These are phyloP conservation scores for Pyrus bretschneideri DNA, from an alignment of 306 rosid species.

Conservation along the genomic window DNA sequence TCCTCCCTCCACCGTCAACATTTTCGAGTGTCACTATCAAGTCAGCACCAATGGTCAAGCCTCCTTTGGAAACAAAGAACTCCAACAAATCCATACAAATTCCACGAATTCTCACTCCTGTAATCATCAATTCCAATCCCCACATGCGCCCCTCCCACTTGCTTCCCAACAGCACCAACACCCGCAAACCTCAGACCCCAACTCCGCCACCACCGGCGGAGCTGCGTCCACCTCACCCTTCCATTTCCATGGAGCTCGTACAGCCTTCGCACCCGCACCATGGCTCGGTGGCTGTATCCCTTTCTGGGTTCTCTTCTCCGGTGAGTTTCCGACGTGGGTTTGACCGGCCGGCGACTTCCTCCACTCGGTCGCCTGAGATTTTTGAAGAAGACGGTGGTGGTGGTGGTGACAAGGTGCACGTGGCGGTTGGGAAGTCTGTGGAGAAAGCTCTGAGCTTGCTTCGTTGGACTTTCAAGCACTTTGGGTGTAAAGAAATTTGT, in stretches of 20 bases:
- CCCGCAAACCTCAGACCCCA: not conserved
- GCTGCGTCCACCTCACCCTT: not conserved
- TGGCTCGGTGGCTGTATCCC: conserved; percentile 7
- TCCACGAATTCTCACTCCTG: not conserved
- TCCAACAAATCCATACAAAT: not conserved
- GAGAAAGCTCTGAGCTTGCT: conserved; percentile 52
- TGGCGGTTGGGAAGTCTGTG: conserved; percentile 65
- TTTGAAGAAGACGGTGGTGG: conserved; percentile 18
- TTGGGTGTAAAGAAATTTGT: conserved; percentile 36
- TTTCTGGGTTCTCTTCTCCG: conserved; percentile 34
- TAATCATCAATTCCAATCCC: not conserved
- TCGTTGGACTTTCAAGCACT: conserved; percentile 50
- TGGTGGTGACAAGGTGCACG: conserved; percentile 31
- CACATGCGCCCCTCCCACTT: not conserved
- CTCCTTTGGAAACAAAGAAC: not conserved
- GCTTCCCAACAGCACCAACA: not conserved
- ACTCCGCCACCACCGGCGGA: conserved; percentile 3
- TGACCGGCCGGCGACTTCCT: conserved; percentile 8
- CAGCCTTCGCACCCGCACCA: conserved; percentile 32
- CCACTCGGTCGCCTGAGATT: conserved; percentile 14
- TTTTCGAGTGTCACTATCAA: conserved; percentile 12
- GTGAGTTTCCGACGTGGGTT: conserved; percentile 16
- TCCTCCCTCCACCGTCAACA: not conserved
- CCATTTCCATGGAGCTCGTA: conserved; percentile 48
- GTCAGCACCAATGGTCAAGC: conserved; percentile 33